Conservation (phyloP, 768 basidiomycete genomes). For the Russula vinacea region DNA sequence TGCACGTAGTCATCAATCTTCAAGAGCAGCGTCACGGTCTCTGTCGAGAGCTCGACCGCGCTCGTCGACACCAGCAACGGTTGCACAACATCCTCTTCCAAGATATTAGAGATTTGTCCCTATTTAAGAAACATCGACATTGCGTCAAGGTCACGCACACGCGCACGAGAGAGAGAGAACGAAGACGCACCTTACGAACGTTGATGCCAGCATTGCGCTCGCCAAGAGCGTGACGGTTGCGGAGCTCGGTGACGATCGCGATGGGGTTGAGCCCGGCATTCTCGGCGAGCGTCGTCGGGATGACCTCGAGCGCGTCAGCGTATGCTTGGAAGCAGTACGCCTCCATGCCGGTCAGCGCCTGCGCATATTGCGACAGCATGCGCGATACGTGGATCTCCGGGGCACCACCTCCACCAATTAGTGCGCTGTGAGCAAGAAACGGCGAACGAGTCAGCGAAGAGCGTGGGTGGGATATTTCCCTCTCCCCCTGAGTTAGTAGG, state of each 20-base stretch:
- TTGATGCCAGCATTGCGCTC: slow-evolving; percentile 97
- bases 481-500: background rate
- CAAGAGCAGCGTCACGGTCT: slow-evolving; percentile 93
- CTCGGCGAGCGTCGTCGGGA: slow-evolving; percentile 95
- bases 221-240: slow-evolving; percentile 94
- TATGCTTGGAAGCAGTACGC: slow-evolving; percentile 99
- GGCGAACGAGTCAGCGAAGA: background rate
- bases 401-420: slow-evolving; percentile 95
- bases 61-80: slow-evolving; percentile 93
- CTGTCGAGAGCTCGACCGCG: slow-evolving; percentile 91
- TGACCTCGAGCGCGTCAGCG: slow-evolving; percentile 95
- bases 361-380: slow-evolving; percentile 83
- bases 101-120: slow-evolving; percentile 95
- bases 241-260: slow-evolving; percentile 94
- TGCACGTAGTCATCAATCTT: slow-evolving; percentile 96
- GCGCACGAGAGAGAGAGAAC: background rate
- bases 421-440: slow-evolving; percentile 51
- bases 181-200: slow-evolving; percentile 76
- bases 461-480: no score
- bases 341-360: slow-evolving; percentile 95
- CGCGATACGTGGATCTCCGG: slow-evolving; percentile 98
- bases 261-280: slow-evolving; percentile 98
- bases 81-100: slow-evolving; percentile 97
- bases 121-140: slow-evolving; percentile 34
- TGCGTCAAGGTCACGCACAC: background rate